A percentile compares a stretch with the other conserved stretches of the same genome.
Conservation (phyloP, 805 yeast genomes). For the Candida arabinofermentans region DNA sequence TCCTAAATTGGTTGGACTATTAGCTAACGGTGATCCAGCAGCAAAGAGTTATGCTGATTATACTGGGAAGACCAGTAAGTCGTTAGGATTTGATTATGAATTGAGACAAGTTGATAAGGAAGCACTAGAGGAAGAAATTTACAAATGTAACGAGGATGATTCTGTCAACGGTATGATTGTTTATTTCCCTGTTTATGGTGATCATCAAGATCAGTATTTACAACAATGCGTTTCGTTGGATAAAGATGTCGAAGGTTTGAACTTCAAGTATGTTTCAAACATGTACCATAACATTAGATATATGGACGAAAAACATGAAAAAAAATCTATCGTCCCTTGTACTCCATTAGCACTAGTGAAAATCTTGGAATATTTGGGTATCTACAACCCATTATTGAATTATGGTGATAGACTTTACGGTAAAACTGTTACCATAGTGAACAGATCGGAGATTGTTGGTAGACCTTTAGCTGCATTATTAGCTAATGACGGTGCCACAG, state of each 20-base stretch:
- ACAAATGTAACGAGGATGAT: conserved; percentile 76
- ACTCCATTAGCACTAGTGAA: conserved; percentile 95
- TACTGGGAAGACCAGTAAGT: conserved; percentile 88
- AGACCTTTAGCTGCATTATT: conserved; percentile 93
- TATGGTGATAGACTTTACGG: conserved; percentile 94
- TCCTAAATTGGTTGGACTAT: conserved; percentile 84
- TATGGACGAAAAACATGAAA: conserved; percentile 59
- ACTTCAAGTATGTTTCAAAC: conserved; percentile 86
- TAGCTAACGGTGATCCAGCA: conserved; percentile 93
- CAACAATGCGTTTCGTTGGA: conserved; percentile 90
- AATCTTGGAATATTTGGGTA: conserved; percentile 83
- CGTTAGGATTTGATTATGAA: conserved; percentile 83
- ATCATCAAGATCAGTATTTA: conserved; percentile 89
- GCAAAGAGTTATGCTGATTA: conserved; percentile 93
- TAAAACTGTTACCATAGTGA: conserved; percentile 84
- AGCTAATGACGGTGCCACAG: conserved; percentile 97
- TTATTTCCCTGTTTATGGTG: conserved; percentile 95
- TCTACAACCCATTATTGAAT: conserved; percentile 75
- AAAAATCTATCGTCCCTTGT: conserved; percentile 90
- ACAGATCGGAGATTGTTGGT: conserved; percentile 95
- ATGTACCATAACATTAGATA: conserved; percentile 90
- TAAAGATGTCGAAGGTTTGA: conserved; percentile 95
- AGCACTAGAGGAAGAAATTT: conserved; percentile 75
- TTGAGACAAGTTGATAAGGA: conserved; percentile 70
- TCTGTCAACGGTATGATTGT: conserved; percentile 89